Percentiles rank a stretch among this genome's conserved stretches.
Conservation (phyloP, 2,329 filamentous ascomycete genomes). For the Fusarium oxysporum region DNA sequence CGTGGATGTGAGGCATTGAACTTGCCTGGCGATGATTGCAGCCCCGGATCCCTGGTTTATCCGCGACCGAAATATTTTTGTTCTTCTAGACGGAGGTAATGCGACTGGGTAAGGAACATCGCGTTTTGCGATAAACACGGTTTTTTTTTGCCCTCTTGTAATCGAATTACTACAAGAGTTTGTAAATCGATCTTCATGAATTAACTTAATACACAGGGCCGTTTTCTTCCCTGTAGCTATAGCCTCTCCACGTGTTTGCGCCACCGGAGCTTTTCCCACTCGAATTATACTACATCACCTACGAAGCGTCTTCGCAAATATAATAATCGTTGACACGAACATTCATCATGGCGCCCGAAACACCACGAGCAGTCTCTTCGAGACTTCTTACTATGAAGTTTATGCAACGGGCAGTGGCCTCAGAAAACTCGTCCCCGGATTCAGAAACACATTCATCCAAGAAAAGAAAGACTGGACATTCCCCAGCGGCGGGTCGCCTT, state of each 20-base stretch:
- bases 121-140: slow-evolving; percentile 14
- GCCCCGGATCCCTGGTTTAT: slow-evolving; percentile 38
- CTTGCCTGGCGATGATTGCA: slow-evolving; percentile 15
- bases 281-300: neutral
- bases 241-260: slow-evolving; percentile 3
- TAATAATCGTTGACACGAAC: neutral
- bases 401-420: slow-evolving; percentile 87
- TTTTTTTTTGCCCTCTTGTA: neutral
- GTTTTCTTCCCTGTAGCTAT: neutral
- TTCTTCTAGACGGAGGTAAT: neutral
- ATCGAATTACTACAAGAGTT: neutral
- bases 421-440: slow-evolving; percentile 61
- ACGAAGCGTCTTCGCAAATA: slow-evolving; percentile 9
- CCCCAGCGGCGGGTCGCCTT: slow-evolving; percentile 52
- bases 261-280: neutral
- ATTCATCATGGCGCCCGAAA: slow-evolving; percentile 60
- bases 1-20: slow-evolving; percentile 43
- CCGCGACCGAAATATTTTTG: slow-evolving; percentile 42
- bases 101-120: slow-evolving; percentile 2
- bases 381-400: slow-evolving; percentile 96
- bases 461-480: slow-evolving; percentile 65
- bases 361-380: slow-evolving; percentile 80
- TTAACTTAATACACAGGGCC: neutral
- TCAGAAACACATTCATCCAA: slow-evolving; percentile 68
- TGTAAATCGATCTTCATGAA: neutral